Conservation (phyloP, 2,329 filamentous ascomycete species). For the Leptographium procerum region DNA sequence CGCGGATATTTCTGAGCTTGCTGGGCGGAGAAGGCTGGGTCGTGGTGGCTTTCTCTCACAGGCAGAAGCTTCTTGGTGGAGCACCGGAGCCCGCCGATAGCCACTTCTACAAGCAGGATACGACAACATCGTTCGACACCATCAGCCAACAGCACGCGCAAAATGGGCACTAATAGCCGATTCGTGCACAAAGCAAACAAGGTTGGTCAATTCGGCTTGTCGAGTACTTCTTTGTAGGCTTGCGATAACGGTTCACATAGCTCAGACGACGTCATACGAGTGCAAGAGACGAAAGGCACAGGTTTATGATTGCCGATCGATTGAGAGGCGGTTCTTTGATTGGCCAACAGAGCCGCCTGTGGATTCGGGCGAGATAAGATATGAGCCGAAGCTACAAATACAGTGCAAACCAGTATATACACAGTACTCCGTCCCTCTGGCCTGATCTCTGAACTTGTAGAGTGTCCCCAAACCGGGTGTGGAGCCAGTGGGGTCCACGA, state of each 20-base stretch:
- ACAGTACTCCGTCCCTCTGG: too few species aligned
- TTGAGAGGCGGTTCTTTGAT: neutral
- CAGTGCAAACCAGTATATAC: too few species aligned
- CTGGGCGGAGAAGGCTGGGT: neutral
- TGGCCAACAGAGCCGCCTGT: neutral
- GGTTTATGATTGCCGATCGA: neutral
- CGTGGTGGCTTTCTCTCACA: neutral
- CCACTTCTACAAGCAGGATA: constrained; percentile 9
- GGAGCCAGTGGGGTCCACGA: too few species aligned
- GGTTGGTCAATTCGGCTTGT: neutral
- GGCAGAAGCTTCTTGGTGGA: constrained; percentile 1
- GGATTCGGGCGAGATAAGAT: too few species aligned
- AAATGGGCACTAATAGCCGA: neutral
- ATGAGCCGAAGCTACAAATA: too few species aligned
- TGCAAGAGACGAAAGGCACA: neutral
- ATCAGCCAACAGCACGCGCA: neutral
- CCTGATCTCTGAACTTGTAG: too few species aligned
- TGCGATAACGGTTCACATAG: neutral
- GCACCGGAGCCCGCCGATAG: constrained; percentile 16
- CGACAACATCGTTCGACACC: constrained; percentile 1
- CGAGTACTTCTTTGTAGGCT: neutral
- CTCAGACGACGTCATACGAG: neutral
- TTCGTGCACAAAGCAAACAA: neutral
- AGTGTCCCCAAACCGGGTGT: too few species aligned
- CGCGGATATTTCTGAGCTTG: neutral